Evolutionary conservation across 83 land plant species (phyloP).

Genomic region (Isoetes engelmannii): DNA sequence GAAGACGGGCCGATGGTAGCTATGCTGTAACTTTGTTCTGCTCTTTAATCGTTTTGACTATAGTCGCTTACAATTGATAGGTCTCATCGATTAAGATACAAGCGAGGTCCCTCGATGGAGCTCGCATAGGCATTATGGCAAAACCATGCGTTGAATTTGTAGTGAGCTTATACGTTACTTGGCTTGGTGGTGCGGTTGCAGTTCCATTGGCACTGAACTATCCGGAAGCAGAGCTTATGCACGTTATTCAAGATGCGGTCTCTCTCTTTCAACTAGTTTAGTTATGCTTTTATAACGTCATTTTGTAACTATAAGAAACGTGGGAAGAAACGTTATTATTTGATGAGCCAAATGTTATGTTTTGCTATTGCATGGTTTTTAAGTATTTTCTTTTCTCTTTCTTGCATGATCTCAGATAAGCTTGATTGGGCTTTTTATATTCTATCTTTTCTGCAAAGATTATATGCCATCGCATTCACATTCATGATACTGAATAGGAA

Average conservation of each 20-base stretch:
- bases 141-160: conserved; percentile 95
- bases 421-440: no score
- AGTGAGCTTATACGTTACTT: conserved; percentile 73
- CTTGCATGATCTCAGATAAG: no score
- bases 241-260: conserved; percentile 93
- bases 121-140: conserved; percentile 84
- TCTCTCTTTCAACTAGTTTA: conserved; percentile 7
- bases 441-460: no score
- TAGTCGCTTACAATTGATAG: neutral
- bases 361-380: no score
- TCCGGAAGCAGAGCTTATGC: conserved; percentile 87
- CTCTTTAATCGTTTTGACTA: neutral
- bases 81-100: neutral
- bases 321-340: no score
- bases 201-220: conserved; percentile 96
- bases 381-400: no score
- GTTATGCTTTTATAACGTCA: no score
- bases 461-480: no score
- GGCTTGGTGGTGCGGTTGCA: conserved; percentile 83
- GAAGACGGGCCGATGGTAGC: neutral
- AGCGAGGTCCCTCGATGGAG: conserved; percentile 32
- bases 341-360: no score
- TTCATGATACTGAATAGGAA: no score
- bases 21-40: neutral
- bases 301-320: no score